Percentiles rank a stretch among this genome's conserved stretches.
These are phyloP conservation scores for Colletotrichum orbiculare DNA, from an alignment of 2,329 filamentous ascomycete species.

Conservation along the genomic window DNA sequence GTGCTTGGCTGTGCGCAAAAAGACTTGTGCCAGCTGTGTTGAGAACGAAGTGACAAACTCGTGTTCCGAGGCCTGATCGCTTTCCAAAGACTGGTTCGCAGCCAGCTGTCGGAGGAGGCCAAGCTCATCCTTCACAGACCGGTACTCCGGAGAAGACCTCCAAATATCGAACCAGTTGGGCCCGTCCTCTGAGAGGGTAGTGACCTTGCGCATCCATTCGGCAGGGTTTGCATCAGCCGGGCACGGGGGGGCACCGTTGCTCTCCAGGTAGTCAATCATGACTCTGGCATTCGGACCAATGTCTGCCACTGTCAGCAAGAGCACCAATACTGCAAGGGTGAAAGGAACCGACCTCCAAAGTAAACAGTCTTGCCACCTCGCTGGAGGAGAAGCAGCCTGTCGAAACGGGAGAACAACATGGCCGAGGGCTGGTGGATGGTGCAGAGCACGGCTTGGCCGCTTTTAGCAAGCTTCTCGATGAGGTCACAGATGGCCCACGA, in stretches of 20 bases:
- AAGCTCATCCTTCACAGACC: slow-evolving; percentile 43
- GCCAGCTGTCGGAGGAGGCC: slow-evolving; percentile 38
- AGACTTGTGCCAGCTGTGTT: slow-evolving; percentile 69
- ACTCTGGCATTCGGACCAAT: slow-evolving; percentile 55
- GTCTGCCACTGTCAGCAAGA: slow-evolving; percentile 1
- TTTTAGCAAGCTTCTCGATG: slow-evolving; percentile 70
- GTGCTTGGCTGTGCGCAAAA: slow-evolving; percentile 73
- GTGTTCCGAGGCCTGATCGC: slow-evolving; percentile 42
- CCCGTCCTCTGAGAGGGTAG: slow-evolving; percentile 40
- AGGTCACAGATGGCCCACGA: slow-evolving; percentile 80
- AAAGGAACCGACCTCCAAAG: slow-evolving; percentile 60
- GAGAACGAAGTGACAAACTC: slow-evolving; percentile 79
- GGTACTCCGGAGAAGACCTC: slow-evolving; percentile 45
- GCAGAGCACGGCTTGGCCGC: slow-evolving; percentile 56
- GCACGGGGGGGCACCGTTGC: slow-evolving; percentile 67
- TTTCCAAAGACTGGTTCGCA: slow-evolving; percentile 50
- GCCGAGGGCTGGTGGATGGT: slow-evolving; percentile 61
- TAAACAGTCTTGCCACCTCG: slow-evolving; percentile 69
- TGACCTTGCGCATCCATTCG: slow-evolving; percentile 71
- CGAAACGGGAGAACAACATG: slow-evolving; percentile 59
- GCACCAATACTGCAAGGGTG: too few species aligned
- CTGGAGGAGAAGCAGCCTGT: slow-evolving; percentile 65
- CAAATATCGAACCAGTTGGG: slow-evolving; percentile 51
- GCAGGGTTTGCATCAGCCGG: slow-evolving; percentile 69
- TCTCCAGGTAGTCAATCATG: slow-evolving; percentile 68